Conservation (phyloP, 257 asterid genomes). For the Solanum microdontum region DNA sequence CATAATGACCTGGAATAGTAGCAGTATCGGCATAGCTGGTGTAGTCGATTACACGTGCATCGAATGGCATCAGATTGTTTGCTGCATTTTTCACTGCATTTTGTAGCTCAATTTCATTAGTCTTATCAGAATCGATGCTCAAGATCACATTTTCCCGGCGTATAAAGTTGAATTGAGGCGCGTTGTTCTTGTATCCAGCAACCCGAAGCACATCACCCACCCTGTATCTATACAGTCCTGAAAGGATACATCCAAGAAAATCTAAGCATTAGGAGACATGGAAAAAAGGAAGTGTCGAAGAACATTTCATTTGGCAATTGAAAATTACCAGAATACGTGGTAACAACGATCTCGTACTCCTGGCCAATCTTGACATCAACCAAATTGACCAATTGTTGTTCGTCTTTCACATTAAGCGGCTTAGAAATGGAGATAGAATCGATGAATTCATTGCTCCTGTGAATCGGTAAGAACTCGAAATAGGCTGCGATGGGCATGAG, state of each 20-base stretch:
- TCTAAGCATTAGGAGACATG: background rate
- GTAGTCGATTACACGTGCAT: slow-evolving; percentile 53
- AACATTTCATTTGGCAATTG: background rate
- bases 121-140: slow-evolving; percentile 40
- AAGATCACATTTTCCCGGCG: background rate
- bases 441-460: background rate
- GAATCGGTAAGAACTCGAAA: background rate
- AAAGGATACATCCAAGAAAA: background rate
- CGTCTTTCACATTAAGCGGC: background rate
- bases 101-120: slow-evolving; percentile 82
- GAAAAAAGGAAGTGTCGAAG: too few relatives aligned
- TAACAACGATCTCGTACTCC: background rate
- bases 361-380: background rate
- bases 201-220: background rate
- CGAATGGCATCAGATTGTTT: slow-evolving; percentile 51
- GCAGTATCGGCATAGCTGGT: slow-evolving; percentile 62
- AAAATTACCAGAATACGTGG: background rate
- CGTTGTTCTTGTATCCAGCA: background rate
- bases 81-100: slow-evolving; percentile 20
- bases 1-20: slow-evolving; percentile 65
- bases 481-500: background rate
- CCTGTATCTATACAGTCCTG: background rate
- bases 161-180: background rate
- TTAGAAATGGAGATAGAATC: background rate
- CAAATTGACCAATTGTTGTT: background rate